phyloP scores from a whole-genome alignment of 2,329 filamentous ascomycete species.

The Aureobasidium sp. region DNA sequence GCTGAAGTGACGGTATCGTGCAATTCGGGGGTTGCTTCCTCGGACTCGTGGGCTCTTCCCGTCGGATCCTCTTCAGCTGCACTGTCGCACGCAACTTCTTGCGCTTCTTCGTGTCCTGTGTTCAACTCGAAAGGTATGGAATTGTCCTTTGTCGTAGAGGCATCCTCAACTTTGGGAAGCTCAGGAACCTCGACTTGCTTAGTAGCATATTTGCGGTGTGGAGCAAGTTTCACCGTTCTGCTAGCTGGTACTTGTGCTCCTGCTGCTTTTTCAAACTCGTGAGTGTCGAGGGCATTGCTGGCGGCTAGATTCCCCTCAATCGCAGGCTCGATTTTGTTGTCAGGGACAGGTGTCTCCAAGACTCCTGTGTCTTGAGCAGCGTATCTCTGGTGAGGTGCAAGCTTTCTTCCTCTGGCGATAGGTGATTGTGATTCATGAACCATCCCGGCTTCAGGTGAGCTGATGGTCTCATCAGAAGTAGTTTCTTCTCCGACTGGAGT shows the following conservation, averaged over 20 bases:
- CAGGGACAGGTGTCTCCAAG: neutral
- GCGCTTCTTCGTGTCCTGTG: no score
- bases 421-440: no score
- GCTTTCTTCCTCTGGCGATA: neutral
- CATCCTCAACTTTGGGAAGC: neutral
- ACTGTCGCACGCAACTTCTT: no score
- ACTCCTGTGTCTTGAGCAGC: neutral
- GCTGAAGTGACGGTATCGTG: no score
- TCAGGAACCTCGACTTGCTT: conserved; percentile 19
- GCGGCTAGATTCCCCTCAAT: neutral
- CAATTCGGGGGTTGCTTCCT: no score
- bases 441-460: no score
- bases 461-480: neutral
- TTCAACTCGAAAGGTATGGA: no score
- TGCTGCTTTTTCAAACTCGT: neutral
- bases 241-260: neutral
- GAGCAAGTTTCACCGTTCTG: neutral
- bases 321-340: neutral
- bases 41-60: no score
- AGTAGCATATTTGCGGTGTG: conserved; percentile 9
- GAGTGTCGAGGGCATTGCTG: neutral
- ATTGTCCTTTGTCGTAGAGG: neutral
- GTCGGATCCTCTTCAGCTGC: no score
- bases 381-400: neutral
- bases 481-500: no score